Evolutionary conservation across 2,329 filamentous ascomycete species (phyloP).

Genomic region (Elsinoe batatas): DNA sequence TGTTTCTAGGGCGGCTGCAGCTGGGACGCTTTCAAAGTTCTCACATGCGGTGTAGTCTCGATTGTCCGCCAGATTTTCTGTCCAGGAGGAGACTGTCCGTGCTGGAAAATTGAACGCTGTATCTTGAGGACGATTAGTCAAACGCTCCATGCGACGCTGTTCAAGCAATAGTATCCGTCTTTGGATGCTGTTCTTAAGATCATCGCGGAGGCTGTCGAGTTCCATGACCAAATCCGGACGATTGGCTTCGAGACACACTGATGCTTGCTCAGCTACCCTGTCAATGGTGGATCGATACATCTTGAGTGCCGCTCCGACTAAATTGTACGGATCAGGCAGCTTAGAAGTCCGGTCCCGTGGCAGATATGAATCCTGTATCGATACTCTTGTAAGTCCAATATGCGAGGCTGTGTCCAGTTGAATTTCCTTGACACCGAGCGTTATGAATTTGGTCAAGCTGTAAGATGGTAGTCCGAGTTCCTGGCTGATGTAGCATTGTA

Average conservation of each 20-base stretch:
- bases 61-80: conserved; percentile 21
- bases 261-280: conserved; percentile 25
- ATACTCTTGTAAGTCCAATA: conserved; percentile 25
- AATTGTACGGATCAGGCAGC: conserved; percentile 22
- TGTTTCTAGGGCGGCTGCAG: conserved; percentile 7
- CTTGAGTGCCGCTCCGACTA: conserved; percentile 21
- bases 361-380: conserved; percentile 22
- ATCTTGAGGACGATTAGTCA: conserved; percentile 19
- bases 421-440: conserved; percentile 27
- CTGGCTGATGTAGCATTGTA: not conserved
- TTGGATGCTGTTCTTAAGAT: conserved; percentile 23
- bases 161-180: conserved; percentile 26
- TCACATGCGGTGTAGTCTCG: conserved; percentile 28
- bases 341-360: conserved; percentile 15
- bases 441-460: not conserved
- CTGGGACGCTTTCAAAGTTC: conserved; percentile 20
- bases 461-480: not conserved
- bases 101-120: conserved; percentile 18
- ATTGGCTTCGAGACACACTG: conserved; percentile 22
- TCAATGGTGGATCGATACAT: conserved; percentile 26
- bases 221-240: conserved; percentile 30
- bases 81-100: conserved; percentile 23
- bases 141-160: conserved; percentile 24
- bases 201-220: conserved; percentile 24
- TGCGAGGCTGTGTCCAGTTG: conserved; percentile 29